Base-by-base conservation (phyloP, 139 green algal species). In the Tetratostichococcus sp. region DNA sequence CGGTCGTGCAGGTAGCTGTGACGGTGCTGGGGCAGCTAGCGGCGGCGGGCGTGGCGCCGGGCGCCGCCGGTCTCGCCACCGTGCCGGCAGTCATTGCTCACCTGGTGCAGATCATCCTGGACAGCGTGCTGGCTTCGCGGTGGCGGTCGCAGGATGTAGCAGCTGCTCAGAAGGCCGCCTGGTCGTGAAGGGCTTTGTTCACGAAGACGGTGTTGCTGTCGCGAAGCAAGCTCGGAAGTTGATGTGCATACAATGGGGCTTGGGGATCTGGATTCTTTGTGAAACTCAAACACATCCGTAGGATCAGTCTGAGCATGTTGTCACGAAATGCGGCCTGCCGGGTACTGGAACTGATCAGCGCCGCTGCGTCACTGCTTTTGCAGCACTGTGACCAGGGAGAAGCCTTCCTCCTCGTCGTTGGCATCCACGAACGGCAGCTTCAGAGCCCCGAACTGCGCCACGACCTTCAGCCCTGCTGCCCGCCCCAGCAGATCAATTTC, bases 31-130 rank as follows among this genome's bases (percentile, higher is more conserved):
- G 67, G 23, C 82, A 84, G 65, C 62, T 90, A 33, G 67, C 58
- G 8, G 65, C 43, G 1, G 50, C 50, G 19, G 50, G 50, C 14
- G 28, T 70, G 34, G 57, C 86, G 31, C 77, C 74, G 3, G 59
- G 80, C 0, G 70, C 50, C 1, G 70, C 75, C 22, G 86, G 80
- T 23, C 70, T 89, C n/a, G 86, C 85, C 19, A 82, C 84, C 19
- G 71, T 91, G 2, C 85, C 86, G 11, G 87, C 80, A 71, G 79
- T 91, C 25, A 71, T 79, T 16, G 69, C 77, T 2, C 86, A 91
- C 70, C 79, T 91, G 3, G 59, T 82, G n/a, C 86, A 91, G 50
- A 87, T 84, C 23, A 58, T 88, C 31, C 71, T 89, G 23, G 86
- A 90, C 57, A 89, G 82, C 1, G 35, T 83, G 17, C 70, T 91